These are phyloP conservation scores for Stephania japonica DNA, from an alignment of 164 flowering plant species.

Conservation along the genomic window DNA sequence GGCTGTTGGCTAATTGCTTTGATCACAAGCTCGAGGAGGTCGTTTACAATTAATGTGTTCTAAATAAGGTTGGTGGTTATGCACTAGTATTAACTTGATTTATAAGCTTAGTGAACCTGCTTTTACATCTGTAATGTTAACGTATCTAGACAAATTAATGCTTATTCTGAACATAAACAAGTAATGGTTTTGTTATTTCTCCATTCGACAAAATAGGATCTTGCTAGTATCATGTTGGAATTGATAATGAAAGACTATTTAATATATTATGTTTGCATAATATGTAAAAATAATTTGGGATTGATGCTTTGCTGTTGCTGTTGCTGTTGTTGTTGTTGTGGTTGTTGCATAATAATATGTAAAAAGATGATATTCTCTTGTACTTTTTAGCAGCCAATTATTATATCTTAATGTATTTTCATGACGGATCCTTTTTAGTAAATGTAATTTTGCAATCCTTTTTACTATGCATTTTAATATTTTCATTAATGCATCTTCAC, in stretches of 20 bases:
- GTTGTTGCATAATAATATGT: background rate
- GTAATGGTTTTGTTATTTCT: background rate
- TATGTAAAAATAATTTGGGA: too few relatives aligned
- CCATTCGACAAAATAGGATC: background rate
- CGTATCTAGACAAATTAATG: background rate
- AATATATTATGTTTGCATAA: background rate
- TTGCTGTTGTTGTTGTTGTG: too few relatives aligned
- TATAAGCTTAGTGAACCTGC: background rate
- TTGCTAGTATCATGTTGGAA: background rate
- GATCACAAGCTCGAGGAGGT: constrained; percentile 99
- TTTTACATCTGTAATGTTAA: background rate
- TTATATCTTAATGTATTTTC: background rate
- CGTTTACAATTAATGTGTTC: constrained; percentile 87
- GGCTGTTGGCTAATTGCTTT: constrained; percentile 90
- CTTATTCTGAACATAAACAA: background rate
- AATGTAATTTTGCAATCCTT: background rate
- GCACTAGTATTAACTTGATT: background rate
- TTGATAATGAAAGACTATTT: background rate
- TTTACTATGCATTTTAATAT: background rate
- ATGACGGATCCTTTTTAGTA: background rate
- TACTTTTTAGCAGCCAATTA: too few relatives aligned
- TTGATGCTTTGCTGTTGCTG: too few relatives aligned
- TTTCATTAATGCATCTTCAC: background rate
- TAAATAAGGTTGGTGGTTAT: constrained; percentile 64
- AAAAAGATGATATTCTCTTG: background rate